phyloP scores from a whole-genome alignment of 495 filamentous ascomycete species.

The Penicillium nucicola region DNA sequence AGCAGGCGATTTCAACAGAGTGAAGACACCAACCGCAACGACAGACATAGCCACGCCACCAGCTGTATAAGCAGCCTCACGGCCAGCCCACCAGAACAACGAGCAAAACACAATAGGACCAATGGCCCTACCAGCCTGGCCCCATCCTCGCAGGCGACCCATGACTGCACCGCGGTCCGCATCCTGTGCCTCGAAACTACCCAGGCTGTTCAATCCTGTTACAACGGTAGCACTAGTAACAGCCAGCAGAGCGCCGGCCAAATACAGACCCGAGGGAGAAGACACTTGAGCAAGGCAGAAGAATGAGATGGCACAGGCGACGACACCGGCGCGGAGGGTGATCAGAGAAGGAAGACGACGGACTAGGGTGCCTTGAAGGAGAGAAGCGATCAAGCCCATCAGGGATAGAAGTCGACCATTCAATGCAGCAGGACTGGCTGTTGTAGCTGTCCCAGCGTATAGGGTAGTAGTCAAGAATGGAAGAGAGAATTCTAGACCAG shows the following conservation, averaged over 20 bases:
- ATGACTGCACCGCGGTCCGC: constrained; percentile 81
- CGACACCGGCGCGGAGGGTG: constrained; percentile 74
- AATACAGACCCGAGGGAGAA: constrained; percentile 67
- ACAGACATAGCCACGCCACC: constrained; percentile 76
- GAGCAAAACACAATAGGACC: constrained; percentile 89
- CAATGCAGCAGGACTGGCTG: constrained; percentile 54
- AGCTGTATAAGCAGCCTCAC: constrained; percentile 76
- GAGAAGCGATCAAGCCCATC: constrained; percentile 86
- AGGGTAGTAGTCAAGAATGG: constrained; percentile 97
- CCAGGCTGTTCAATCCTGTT: constrained; percentile 85
- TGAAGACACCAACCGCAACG: constrained; percentile 69
- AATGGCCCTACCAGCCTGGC: constrained; percentile 81
- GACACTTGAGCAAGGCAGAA: constrained; percentile 69
- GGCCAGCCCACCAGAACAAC: constrained; percentile 98
- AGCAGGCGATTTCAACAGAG: constrained; percentile 52
- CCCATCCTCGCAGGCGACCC: constrained; percentile 79
- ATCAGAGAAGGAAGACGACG: constrained; percentile 75
- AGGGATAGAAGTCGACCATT: constrained; percentile 89
- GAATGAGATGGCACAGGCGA: constrained; percentile 75
- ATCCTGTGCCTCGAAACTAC: constrained; percentile 80
- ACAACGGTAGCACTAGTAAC: constrained; percentile 92
- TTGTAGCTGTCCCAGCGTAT: constrained; percentile 59
- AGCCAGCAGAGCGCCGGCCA: constrained; percentile 76
- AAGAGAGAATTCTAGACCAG: constrained; percentile 89
- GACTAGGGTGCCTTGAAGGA: constrained; percentile 83